These are phyloP conservation scores for Fusarium nodosum DNA, from an alignment of 2,329 filamentous ascomycete species.

Conservation along the genomic window DNA sequence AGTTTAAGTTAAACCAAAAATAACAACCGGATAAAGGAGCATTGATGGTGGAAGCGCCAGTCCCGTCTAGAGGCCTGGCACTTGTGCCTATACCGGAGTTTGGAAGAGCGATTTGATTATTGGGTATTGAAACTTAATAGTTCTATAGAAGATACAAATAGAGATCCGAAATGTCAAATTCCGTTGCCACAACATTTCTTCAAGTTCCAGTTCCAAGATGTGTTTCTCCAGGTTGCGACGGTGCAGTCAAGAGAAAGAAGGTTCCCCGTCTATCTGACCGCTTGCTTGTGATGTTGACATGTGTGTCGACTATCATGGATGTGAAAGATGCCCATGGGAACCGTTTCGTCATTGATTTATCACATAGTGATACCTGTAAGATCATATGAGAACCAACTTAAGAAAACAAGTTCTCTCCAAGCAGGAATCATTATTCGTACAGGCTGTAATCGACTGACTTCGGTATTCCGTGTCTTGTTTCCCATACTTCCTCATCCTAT, in stretches of 20 bases:
- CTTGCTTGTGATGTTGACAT: background rate
- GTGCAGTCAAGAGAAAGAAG: too few species aligned
- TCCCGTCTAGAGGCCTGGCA: background rate
- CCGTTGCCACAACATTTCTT: background rate
- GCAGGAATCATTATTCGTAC: background rate
- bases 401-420: background rate
- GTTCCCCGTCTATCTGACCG: background rate
- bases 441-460: background rate
- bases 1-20: background rate
- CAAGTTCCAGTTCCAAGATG: background rate
- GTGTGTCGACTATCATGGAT: too few species aligned
- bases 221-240: background rate
- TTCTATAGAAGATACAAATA: slow-evolving; percentile 5
- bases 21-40: slow-evolving; percentile 1
- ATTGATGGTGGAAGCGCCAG: background rate
- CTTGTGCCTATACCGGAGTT: slow-evolving; percentile 8
- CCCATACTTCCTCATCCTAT: background rate
- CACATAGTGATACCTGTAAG: background rate
- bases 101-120: slow-evolving; percentile 11
- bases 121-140: slow-evolving; percentile 7
- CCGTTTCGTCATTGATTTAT: background rate
- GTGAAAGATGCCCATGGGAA: too few species aligned
- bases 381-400: background rate
- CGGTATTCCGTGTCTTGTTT: background rate
- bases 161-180: background rate